These are phyloP conservation scores for Wickerhamomyces ciferrii DNA, from an alignment of 805 yeast genomes.

Conservation along the genomic window DNA sequence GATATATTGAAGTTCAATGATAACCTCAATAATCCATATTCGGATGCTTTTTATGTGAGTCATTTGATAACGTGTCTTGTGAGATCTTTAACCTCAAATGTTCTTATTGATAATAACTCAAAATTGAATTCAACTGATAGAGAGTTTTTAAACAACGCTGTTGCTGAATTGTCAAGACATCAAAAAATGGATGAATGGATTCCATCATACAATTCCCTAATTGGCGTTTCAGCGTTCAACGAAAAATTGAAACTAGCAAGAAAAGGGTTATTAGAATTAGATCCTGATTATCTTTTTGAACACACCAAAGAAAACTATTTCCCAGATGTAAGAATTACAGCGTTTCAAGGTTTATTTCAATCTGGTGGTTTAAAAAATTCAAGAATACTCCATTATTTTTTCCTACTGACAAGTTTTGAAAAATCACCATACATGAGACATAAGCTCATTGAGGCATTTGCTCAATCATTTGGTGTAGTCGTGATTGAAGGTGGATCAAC, in stretches of 20 bases:
- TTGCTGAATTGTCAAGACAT: slow-evolving; percentile 67
- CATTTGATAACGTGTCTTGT: slow-evolving; percentile 53
- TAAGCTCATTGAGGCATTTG: slow-evolving; percentile 41
- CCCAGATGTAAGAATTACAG: slow-evolving; percentile 54
- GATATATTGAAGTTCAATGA: slow-evolving; percentile 80
- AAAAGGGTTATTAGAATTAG: slow-evolving; percentile 44
- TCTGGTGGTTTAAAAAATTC: slow-evolving; percentile 76
- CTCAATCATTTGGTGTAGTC: slow-evolving; percentile 53
- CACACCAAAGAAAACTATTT: slow-evolving; percentile 40
- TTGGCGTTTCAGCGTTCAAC: slow-evolving; percentile 51
- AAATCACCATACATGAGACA: slow-evolving; percentile 45
- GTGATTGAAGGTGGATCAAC: slow-evolving; percentile 61
- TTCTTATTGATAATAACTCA: slow-evolving; percentile 7
- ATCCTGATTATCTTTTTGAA: slow-evolving; percentile 50
- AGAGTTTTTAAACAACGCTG: slow-evolving; percentile 39
- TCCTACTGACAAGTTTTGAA: slow-evolving; percentile 52
- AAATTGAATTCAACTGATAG: slow-evolving; percentile 22
- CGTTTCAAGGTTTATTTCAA: slow-evolving; percentile 63
- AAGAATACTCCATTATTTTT: slow-evolving; percentile 54
- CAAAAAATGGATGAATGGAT: slow-evolving; percentile 82
- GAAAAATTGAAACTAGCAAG: slow-evolving; percentile 57
- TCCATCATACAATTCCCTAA: slow-evolving; percentile 59
- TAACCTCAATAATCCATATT: slow-evolving; percentile 70
- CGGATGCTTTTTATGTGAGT: slow-evolving; percentile 65
- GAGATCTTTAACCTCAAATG: slow-evolving; percentile 26